A percentile compares a stretch with the other conserved stretches of the same genome.
Evolutionary conservation across 1,284 basidiomycete genomes (phyloP).

Genomic region (Puccinia hordei): DNA sequence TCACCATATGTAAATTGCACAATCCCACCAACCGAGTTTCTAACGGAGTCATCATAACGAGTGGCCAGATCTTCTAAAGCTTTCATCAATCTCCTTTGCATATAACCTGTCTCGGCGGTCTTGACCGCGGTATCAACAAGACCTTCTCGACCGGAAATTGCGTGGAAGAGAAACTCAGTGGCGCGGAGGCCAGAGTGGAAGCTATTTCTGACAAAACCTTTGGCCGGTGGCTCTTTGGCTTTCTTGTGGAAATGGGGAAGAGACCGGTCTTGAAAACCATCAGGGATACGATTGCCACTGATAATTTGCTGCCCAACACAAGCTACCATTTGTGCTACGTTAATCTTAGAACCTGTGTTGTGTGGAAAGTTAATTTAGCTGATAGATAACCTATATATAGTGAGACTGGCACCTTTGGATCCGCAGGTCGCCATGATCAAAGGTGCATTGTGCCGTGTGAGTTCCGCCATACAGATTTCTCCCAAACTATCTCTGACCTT

Average conservation of each 20-base stretch:
- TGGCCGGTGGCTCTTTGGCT: constrained; percentile 92
- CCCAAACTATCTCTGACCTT: constrained; percentile 95
- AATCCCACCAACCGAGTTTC: constrained; percentile 92
- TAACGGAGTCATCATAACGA: constrained; percentile 94
- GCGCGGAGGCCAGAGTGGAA: constrained; percentile 94
- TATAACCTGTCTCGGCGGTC: constrained; percentile 85
- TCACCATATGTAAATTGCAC: constrained; percentile 98
- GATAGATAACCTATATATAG: not conserved
- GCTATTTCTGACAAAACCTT: constrained; percentile 94
- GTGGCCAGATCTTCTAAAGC: constrained; percentile 95
- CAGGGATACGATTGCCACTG: constrained; percentile 92
- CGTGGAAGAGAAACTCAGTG: constrained; percentile 98
- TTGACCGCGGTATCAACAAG: constrained; percentile 77
- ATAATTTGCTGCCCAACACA: constrained; percentile 99
- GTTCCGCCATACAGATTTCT: constrained; percentile 96
- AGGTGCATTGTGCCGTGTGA: constrained; percentile 93
- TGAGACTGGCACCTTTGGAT: constrained; percentile 70
- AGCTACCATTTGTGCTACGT: constrained; percentile 99
- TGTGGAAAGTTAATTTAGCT: not conserved
- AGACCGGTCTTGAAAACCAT: constrained; percentile 98
- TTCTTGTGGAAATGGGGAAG: constrained; percentile 98
- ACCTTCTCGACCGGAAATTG: constrained; percentile 97
- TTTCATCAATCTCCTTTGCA: constrained; percentile 98
- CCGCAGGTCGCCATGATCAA: constrained; percentile 99
- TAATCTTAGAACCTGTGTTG: constrained; percentile 78